Conservation (phyloP, 1,284 basidiomycete species). For the Puccinia horiana region DNA sequence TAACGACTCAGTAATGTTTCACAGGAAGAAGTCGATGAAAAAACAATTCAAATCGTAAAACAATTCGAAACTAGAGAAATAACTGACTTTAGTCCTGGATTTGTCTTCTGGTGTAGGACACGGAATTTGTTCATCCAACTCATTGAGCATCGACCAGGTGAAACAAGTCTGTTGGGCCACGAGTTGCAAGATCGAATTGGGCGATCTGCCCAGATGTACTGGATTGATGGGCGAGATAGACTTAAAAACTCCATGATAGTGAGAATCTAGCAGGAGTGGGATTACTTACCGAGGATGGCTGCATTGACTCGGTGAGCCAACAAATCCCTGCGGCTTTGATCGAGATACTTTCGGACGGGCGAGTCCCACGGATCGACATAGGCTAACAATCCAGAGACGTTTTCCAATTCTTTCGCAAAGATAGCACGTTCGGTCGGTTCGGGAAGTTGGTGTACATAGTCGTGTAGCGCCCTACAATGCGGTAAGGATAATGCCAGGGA, state of each 20-base stretch:
- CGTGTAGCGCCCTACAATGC: slow-evolving; percentile 65
- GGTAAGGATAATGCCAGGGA: slow-evolving; percentile 53
- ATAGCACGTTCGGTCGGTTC: slow-evolving; percentile 64
- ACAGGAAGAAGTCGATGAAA: too few relatives aligned
- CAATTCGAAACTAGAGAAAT: too few relatives aligned
- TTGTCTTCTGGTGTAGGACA: slow-evolving; percentile 46
- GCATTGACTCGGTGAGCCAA: slow-evolving; percentile 82
- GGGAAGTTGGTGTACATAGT: slow-evolving; percentile 64
- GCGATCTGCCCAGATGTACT: slow-evolving; percentile 52
- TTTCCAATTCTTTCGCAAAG: slow-evolving; percentile 70
- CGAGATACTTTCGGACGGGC: slow-evolving; percentile 69
- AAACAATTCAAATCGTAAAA: not conserved
- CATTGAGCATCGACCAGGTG: slow-evolving; percentile 52
- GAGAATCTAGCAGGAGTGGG: not conserved
- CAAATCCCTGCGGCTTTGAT: slow-evolving; percentile 70
- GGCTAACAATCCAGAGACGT: slow-evolving; percentile 73
- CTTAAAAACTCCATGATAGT: not conserved
- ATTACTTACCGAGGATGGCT: slow-evolving; percentile 72
- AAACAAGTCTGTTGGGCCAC: slow-evolving; percentile 52
- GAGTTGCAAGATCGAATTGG: slow-evolving; percentile 52
- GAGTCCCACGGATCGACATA: slow-evolving; percentile 74
- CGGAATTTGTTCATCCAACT: slow-evolving; percentile 52
- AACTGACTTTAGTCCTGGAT: slow-evolving; percentile 41
- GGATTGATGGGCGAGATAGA: not conserved
- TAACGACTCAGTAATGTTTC: too few relatives aligned